Evolutionary conservation across 2,329 filamentous ascomycete genomes (phyloP), one percentile per base, ranked within the genome.

Genomic region (Escovopsis weberi): DNA sequence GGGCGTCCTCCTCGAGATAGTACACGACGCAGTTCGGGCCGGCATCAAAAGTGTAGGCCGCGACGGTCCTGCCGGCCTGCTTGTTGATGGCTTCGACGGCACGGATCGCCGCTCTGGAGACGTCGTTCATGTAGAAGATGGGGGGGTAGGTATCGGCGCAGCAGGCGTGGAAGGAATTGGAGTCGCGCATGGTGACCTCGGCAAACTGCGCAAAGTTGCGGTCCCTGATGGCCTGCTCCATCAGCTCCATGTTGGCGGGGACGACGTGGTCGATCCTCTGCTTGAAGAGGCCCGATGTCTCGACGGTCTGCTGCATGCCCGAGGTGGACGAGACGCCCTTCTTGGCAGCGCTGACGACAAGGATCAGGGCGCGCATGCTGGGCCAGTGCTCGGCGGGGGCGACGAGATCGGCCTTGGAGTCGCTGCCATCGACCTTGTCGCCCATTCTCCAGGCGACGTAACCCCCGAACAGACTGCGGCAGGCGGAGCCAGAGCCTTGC

Each of bases 51-150:
- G 91, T 98, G 63, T 98, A 98, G 4, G 91, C 91, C 4, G 85
- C 87, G 15, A 96, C 74, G 0, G 75, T 80, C 65, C 78, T 81
- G 42, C 85, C 87, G 4, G 83, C 85, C 23, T 74, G 72, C 42
- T 72, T 71, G 58, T 98, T 98, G 66, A 96, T 85, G 52, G 80
- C 74, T 67, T 98, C 87, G 28, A 95, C 88, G 12, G 86, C 79
- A 41, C 85, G 75, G 46, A 98, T 85, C 6, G 89, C 87, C 1
- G 89, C 86, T 33, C 83, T 72, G 18, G 82, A 89, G 12, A 89
- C 80, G 59, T 98, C 91, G 65, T 95, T 98, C 72, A 98, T 80
- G 70, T 98, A 98, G 65, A 94, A 95, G 59, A 98, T 98, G 15
- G 93, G 91, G 37, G 93, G 91, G 65, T 86, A 87, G 2, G 91